These are phyloP conservation scores for Sporothrix variecibatus DNA, from an alignment of 2,329 filamentous ascomycete species.

Conservation along the genomic window DNA sequence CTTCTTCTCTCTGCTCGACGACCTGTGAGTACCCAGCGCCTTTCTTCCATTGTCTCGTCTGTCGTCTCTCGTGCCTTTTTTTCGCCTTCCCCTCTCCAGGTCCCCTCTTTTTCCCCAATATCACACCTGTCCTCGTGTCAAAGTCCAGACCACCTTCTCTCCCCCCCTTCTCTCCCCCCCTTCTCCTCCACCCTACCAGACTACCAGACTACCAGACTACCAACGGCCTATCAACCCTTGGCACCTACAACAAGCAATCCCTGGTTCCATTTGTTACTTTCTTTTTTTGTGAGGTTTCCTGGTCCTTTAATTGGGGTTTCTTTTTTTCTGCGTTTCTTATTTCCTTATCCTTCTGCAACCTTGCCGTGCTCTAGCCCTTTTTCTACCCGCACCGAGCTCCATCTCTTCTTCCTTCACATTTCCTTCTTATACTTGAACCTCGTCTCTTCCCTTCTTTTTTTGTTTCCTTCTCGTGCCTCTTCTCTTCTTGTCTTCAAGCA, in stretches of 20 bases:
- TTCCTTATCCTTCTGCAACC: conserved; percentile 28
- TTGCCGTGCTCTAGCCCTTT: conserved; percentile 21
- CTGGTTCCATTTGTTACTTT: conserved; percentile 23
- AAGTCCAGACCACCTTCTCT: neutral
- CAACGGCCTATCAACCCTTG: conserved; percentile 1
- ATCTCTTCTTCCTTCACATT: neutral
- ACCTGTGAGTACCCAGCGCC: conserved; percentile 9
- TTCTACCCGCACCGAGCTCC: conserved; percentile 5
- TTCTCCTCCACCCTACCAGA: neutral
- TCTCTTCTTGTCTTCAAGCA: conserved; percentile 9
- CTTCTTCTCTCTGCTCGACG: neutral
- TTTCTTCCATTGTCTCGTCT: neutral
- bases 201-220: neutral
- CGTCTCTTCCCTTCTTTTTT: conserved; percentile 5
- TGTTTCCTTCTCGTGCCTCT: neutral
- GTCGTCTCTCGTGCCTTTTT: neutral
- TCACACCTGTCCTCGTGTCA: conserved; percentile 22
- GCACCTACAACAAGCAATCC: conserved; percentile 3
- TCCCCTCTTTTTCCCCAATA: conserved; percentile 13
- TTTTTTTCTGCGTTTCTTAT: neutral
- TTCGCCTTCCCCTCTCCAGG: neutral
- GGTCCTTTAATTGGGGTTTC: neutral
- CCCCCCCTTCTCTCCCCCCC: neutral
- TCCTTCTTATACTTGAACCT: conserved; percentile 18
- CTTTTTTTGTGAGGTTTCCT: conserved; percentile 2